Conservation (phyloP, 2,329 filamentous ascomycete species). For the Exserohilum turcica region DNA sequence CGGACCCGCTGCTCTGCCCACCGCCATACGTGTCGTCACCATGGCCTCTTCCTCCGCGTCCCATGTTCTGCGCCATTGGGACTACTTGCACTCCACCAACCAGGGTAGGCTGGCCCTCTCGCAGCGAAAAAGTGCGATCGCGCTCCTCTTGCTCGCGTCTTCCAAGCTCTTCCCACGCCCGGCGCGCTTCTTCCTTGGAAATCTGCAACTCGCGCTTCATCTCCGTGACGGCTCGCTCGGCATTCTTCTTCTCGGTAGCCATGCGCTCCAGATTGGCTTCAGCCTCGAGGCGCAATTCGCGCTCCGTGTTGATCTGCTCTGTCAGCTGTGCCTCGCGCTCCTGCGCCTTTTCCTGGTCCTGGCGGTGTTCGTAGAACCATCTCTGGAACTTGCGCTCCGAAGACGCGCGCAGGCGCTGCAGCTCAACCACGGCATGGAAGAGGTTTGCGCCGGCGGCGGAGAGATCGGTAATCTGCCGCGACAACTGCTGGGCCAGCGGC, state of each 20-base stretch:
- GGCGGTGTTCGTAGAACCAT: slow-evolving; percentile 95
- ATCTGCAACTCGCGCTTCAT: slow-evolving; percentile 93
- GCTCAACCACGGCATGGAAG: slow-evolving; percentile 95
- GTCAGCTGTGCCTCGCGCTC: slow-evolving; percentile 79
- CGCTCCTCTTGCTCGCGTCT: slow-evolving; percentile 91
- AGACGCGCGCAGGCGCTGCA: slow-evolving; percentile 89
- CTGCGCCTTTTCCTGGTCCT: slow-evolving; percentile 82
- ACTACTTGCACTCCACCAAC: slow-evolving; percentile 95
- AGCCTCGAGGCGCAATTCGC: slow-evolving; percentile 70
- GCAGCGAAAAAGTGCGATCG: slow-evolving; percentile 81
- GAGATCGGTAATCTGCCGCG: slow-evolving; percentile 93
- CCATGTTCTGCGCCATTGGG: slow-evolving; percentile 78
- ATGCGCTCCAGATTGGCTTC: slow-evolving; percentile 69
- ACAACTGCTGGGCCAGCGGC: slow-evolving; percentile 83
- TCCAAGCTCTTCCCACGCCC: slow-evolving; percentile 96
- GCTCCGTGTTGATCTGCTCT: slow-evolving; percentile 74
- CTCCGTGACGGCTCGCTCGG: slow-evolving; percentile 80
- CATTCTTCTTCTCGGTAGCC: slow-evolving; percentile 70
- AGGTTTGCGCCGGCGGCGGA: slow-evolving; percentile 95
- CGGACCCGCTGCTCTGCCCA: slow-evolving; percentile 40
- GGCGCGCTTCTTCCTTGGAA: slow-evolving; percentile 91
- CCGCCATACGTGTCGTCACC: slow-evolving; percentile 41
- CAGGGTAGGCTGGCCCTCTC: slow-evolving; percentile 84
- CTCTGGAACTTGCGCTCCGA: slow-evolving; percentile 97
- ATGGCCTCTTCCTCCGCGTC: slow-evolving; percentile 47